A percentile compares a stretch with the other conserved stretches of the same genome.
Evolutionary conservation across 257 asterid genomes (phyloP).

Genomic region (Solanum sitiens): DNA sequence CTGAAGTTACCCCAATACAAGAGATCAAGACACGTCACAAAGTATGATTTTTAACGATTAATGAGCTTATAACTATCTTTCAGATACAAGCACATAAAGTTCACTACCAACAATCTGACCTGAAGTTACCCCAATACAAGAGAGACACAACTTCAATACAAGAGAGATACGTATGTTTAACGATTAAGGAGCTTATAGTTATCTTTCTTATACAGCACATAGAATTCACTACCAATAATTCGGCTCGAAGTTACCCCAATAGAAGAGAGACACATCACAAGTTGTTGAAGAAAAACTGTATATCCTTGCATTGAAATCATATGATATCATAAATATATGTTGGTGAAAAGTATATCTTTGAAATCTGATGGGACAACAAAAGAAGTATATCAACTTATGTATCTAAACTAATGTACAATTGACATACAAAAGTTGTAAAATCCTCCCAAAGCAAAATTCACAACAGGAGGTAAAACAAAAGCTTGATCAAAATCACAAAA

Average conservation of each 20-base stretch:
- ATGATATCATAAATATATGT: not conserved
- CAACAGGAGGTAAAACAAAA: constrained; percentile 11
- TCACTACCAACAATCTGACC: not conserved
- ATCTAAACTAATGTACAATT: constrained; percentile 33
- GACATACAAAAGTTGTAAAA: constrained; percentile 13
- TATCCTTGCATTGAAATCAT: not conserved
- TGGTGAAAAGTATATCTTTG: not conserved
- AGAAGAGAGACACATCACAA: not conserved
- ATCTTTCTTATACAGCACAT: not conserved
- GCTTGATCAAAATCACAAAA: not conserved
- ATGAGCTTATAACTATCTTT: not conserved
- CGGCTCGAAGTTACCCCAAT: not conserved
- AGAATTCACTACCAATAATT: not conserved
- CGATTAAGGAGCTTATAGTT: not conserved
- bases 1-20: not conserved
- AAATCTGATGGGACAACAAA: not conserved
- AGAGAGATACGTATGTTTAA: not conserved
- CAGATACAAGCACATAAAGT: not conserved
- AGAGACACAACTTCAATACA: not conserved
- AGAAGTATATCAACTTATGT: not conserved
- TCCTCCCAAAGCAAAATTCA: constrained; percentile 26
- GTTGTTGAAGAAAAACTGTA: not conserved
- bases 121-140: not conserved
- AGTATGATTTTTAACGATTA: not conserved
- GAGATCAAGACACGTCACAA: not conserved